Conservation (phyloP, 441 rosid genomes). For the Kokia cookei region DNA sequence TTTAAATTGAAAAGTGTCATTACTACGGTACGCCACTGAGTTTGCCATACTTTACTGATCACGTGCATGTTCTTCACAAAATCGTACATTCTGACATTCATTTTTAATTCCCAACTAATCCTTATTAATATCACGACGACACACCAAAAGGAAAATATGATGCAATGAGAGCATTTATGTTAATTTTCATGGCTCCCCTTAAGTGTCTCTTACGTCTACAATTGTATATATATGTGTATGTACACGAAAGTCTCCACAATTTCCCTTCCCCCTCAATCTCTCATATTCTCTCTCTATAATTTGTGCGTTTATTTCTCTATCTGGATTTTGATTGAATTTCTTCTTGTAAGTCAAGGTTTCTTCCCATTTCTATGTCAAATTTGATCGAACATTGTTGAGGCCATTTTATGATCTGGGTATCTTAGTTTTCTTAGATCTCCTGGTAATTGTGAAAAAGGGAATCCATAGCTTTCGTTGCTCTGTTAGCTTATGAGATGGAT, state of each 20-base stretch:
- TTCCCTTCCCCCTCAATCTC: background rate
- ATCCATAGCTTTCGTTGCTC: background rate
- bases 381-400: background rate
- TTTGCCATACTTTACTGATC: no score
- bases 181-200: slow-evolving; percentile 29
- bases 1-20: no score
- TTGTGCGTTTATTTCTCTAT: background rate
- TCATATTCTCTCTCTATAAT: background rate
- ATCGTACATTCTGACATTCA: no score
- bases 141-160: background rate
- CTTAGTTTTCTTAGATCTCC: slow-evolving; percentile 20
- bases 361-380: background rate
- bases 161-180: slow-evolving; percentile 10
- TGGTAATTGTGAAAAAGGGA: background rate
- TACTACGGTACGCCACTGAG: no score
- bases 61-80: no score
- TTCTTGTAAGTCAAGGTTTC: slow-evolving; percentile 25
- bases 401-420: slow-evolving; percentile 15
- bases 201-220: slow-evolving; percentile 17
- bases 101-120: no score
- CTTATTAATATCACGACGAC: no score
- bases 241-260: background rate
- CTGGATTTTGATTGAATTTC: background rate
- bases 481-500: slow-evolving; percentile 14
- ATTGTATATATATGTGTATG: background rate